Evolutionary conservation across 2,329 filamentous ascomycete species (phyloP), one percentile per base, ranked within the genome.

Genomic region (Aspergillus bombycis): DNA sequence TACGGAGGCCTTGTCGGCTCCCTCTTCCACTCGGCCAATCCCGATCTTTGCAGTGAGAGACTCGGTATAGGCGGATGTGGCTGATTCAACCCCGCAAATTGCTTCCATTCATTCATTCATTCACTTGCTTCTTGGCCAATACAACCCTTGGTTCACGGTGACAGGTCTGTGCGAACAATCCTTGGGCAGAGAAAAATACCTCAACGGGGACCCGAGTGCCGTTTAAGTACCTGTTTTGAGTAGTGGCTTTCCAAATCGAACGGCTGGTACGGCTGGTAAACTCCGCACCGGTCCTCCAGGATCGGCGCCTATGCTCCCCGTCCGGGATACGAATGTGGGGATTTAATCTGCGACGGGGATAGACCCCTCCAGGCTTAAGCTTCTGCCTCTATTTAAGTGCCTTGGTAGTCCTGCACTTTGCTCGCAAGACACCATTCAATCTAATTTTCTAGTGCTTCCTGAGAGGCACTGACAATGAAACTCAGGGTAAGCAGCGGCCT

Each of bases 381-480:
- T 23, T 48, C 21, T 28, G 45, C 4, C 45, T 48, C 28, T 52
- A 52, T 32, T 52, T 52, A 52, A 52, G 26, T 52, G 48, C 28
- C 19, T n/a, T 52, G 14, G 14, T 34, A 2, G 16, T 32, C 28
- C 16, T 32, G 2, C 19, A 12, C 7, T 52, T 32, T 30, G 6
- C 48, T 21, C 10, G 3, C 26, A 30, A 55, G 46, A 16, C 28
- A 14, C 21, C 34, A n/a, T 41, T 26, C 34, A 14, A 4, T 12
- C 21, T 7, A n/a, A 23, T 55, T 55, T n/a, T 45, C 23, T 21
- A 32, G 6, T 32, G 30, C 19, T 46, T 54, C 19, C 36, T 46
- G 26, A 11, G 57, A 59, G 36, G 57, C 30, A 41, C 30, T 23
- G 59, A 66, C 57, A 52, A 70, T 70, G 68, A 62, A 61, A 36